Evolutionary conservation across 2,329 filamentous ascomycete species (phyloP), one percentile per base, ranked within the genome.

Genomic region (Alternaria brassicae): DNA sequence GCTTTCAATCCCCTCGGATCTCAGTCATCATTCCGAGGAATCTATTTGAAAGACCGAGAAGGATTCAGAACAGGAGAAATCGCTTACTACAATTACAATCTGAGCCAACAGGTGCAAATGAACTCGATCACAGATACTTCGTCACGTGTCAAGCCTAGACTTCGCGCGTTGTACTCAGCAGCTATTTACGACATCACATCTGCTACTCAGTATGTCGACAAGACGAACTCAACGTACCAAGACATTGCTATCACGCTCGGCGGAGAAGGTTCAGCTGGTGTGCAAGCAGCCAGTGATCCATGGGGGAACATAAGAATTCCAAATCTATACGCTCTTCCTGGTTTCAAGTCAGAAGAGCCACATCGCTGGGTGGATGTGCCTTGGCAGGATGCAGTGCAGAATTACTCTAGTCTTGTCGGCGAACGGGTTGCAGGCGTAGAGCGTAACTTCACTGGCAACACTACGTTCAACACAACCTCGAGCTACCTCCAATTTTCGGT

Each of bases 1-100:
- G 59, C 59, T 12, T 58, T 56, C 42, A 57, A 61, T 25, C 59
- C 60, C 7, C 48, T 62, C 2, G 60, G 60, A 19, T 62, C 60
- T 30, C 60, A 62, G 45, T 57, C 56, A 3, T 62, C 60, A 0
- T 63, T 63, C 8, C 53, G 57, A 17, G 53, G 40, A 2, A 36
- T 45, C 7, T 54, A 57, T 27, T n/a, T 57, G 13, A 23, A 21
- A 9, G 15, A 36, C 7, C 6, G 10, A 2, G 12, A 34, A 9
- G 57, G 53, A 21, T 39, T 9, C 2, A 17, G 37, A 12, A 12
- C 17, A 12, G 17, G 37, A 1, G 12, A 39, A 1, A 21, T 39
- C 6, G 37, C 17, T 4, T 39, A 39, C 5, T 39, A 39, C 15
- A 39, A 39, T 17, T 3, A 39, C 37, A 39, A 21, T 21, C 5